These are phyloP conservation scores for Scenedesmus sp. DNA, from an alignment of 163 green algal species.

Conservation along the genomic window DNA sequence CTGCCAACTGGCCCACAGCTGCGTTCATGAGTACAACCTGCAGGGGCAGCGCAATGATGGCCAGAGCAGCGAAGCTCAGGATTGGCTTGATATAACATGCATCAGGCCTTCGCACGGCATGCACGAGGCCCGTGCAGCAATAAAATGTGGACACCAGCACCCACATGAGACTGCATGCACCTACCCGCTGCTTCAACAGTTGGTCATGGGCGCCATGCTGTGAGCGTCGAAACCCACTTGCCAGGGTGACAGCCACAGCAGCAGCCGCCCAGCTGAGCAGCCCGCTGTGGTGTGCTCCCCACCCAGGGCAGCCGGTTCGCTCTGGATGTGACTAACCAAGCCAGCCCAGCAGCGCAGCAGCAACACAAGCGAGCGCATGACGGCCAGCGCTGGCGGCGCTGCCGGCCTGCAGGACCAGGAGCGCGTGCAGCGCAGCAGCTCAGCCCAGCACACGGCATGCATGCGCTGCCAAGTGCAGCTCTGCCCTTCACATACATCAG, in stretches of 20 bases:
- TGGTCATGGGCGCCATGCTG: neutral
- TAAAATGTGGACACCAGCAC: neutral
- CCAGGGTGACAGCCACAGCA: slow-evolving; percentile 53
- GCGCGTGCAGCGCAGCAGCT: neutral
- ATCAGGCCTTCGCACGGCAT: too few relatives aligned
- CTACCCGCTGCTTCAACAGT: too few relatives aligned
- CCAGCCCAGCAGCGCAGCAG: slow-evolving; percentile 16
- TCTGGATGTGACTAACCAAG: slow-evolving; percentile 45
- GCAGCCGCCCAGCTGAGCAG: neutral
- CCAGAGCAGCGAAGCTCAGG: neutral
- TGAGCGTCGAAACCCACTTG: slow-evolving; percentile 29
- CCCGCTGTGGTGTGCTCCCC: slow-evolving; percentile 18
- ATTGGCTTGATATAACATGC: neutral
- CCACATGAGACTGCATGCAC: too few relatives aligned
- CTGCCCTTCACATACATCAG: too few relatives aligned
- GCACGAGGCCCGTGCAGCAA: neutral
- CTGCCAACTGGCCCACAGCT: slow-evolving; percentile 29
- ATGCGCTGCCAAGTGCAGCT: too few relatives aligned
- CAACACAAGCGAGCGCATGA: slow-evolving; percentile 15
- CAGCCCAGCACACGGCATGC: too few relatives aligned
- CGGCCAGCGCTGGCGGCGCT: neutral
- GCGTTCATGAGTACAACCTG: slow-evolving; percentile 30
- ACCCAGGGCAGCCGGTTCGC: slow-evolving; percentile 37
- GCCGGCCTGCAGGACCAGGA: neutral
- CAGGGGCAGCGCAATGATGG: neutral